These are phyloP conservation scores for Termitomyces sp. DNA, from an alignment of 768 basidiomycete species.

Conservation along the genomic window DNA sequence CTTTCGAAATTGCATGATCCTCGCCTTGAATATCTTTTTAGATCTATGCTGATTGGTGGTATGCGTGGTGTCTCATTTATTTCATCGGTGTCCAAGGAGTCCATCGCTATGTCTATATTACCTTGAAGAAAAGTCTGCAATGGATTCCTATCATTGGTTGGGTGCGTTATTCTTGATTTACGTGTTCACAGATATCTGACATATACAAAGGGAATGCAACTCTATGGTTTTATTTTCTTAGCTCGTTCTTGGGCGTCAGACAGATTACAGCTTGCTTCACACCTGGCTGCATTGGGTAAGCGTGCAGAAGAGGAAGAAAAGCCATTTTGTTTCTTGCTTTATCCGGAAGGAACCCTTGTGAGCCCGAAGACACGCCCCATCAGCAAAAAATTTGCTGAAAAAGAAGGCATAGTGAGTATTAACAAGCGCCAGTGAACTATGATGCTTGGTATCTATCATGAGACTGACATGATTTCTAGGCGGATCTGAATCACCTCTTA, in stretches of 20 bases:
- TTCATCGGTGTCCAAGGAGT: slow-evolving; percentile 57
- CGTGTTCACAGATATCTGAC: slow-evolving; percentile 2
- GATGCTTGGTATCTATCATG: not conserved
- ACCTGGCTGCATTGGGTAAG: slow-evolving; percentile 64
- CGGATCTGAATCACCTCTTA: slow-evolving; percentile 75
- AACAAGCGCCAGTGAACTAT: not conserved
- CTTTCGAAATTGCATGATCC: not conserved
- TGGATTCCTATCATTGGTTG: slow-evolving; percentile 84
- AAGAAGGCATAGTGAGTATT: slow-evolving; percentile 78
- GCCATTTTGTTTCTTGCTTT: slow-evolving; percentile 80
- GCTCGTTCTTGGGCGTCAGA: slow-evolving; percentile 90
- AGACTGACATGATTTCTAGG: slow-evolving; percentile 34
- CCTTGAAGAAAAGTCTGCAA: slow-evolving; percentile 87
- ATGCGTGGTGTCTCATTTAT: slow-evolving; percentile 80
- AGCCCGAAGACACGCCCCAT: slow-evolving; percentile 81
- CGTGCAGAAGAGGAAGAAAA: slow-evolving; percentile 62
- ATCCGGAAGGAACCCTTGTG: slow-evolving; percentile 95
- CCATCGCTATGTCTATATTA: slow-evolving; percentile 77
- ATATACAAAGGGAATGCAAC: slow-evolving; percentile 77
- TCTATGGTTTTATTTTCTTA: slow-evolving; percentile 91
- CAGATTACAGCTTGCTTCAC: slow-evolving; percentile 54
- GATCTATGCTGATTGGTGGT: slow-evolving; percentile 85
- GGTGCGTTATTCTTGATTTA: slow-evolving; percentile 36
- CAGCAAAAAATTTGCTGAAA: slow-evolving; percentile 85
- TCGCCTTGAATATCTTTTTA: slow-evolving; percentile 19